Evolutionary conservation across 352 stramenopile genomes (phyloP), one percentile per base, ranked within the genome.

Genomic region (Pythium aristosporum): DNA sequence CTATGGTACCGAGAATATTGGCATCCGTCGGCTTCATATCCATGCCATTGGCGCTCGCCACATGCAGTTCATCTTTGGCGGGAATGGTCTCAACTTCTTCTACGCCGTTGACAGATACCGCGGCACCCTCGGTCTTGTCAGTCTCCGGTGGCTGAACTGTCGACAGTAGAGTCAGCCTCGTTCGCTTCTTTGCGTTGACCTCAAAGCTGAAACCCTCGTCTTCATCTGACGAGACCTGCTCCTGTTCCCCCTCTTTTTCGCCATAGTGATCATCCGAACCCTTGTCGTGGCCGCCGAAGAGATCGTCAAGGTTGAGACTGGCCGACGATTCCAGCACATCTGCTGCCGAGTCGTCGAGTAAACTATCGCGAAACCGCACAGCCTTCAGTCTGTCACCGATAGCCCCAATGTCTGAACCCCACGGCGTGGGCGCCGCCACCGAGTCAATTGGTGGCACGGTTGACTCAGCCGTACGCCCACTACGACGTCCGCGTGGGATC

Each of bases 131-230:
- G 34, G 4, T 8, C 34, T 12, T 13, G 18, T 46, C 18, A 50
- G 1, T 50, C 21, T 30, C n/a, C 16, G 7, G 44, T 7, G 11
- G n/a, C 41, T 47, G n/a, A 3, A 13, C n/a, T 47, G n/a, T 47
- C 11, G 15, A 47, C 10, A 47, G 41, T 21, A n/a, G 16, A 47
- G 41, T 23, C 28, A 37, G 25, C 12, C 18, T 55, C 4, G 32
- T 5, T 48, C 30, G 71, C 63, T 63, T 74, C 71, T 49, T 68
- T 21, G 65, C 34, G 34, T 82, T 73, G 59, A 87, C 66, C 42
- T 91, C 82, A 59, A 91, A 91, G 34, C 68, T 88, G 53, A 88
- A 69, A 21, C n/a, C 16, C 28, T 59, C 47, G 1, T 57, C 55
- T 8, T 51, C 55, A 1, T 55, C 39, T 28, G 42, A 56, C 16